Base-by-base conservation (phyloP, 2,329 filamentous ascomycete species). In the Alternaria gaisen region DNA sequence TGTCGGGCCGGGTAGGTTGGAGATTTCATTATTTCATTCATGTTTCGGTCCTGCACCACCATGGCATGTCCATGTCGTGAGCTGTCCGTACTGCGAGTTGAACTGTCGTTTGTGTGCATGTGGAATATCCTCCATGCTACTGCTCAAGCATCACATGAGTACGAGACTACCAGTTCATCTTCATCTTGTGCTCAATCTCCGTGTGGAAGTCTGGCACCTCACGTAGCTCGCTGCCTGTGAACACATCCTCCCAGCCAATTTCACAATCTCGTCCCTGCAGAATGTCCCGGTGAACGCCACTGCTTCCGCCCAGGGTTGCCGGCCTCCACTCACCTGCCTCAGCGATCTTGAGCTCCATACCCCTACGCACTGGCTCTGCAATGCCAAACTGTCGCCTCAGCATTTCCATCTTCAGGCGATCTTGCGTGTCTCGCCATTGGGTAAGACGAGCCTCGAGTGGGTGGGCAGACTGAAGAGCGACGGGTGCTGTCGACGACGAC, bases 331-430 rank as follows among this genome's bases (percentile, higher is more conserved):
- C 89, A 66, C 92, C 90, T 62, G 90, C 88, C 64, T 88, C 83
- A 18, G 92, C 89, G 77, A 97, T 94, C 87, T 93, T 92, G 79
- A 97, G 85, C 84, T 99, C 95, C 95, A 99, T 97, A 63, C 90
- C 92, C 56, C 94, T 88, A 58, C 93, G 89, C 72, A 98, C 89
- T 3, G 95, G 95, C 86, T 98, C 95, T 26, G 91, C 92, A 73
- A 97, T 90, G 67, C 95, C 95, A 80, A 93, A 98, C 47, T 92
- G 90, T 68, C 93, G 91, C 67, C 93, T 89, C 72, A 98, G 87
- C 53, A 89, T 86, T 82, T 94, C 89, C 91, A 97, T 95, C 82
- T 96, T 95, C 77, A 97, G 81, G 34, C 84, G 80, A 72, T 97
- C 91, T 82, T 97, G 94, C 42, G 94, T 97, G 60, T 90, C 85